A percentile compares a stretch with the other conserved stretches of the same genome.
These are phyloP conservation scores for Ananas comosus DNA, from an alignment of 176 grass and related monocot species.

Conservation along the genomic window DNA sequence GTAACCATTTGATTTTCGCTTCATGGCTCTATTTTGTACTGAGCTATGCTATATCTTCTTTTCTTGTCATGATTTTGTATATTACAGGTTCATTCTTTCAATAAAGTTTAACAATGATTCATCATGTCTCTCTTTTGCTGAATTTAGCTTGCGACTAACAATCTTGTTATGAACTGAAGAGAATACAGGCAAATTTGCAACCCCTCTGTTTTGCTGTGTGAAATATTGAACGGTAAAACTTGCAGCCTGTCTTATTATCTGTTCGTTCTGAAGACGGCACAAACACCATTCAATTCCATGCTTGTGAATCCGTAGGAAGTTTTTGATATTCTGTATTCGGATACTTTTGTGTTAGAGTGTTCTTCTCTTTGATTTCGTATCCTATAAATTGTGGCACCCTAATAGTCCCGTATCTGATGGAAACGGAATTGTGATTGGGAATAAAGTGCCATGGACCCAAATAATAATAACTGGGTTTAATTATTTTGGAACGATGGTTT, in stretches of 20 bases:
- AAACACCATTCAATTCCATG: neutral
- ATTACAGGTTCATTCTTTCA: neutral
- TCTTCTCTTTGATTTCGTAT: constrained; percentile 3
- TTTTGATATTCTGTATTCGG: constrained; percentile 11
- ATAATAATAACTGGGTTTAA: too few relatives aligned
- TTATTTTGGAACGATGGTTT: too few relatives aligned
- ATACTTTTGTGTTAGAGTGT: constrained; percentile 8
- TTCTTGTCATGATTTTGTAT: neutral
- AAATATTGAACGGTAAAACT: neutral
- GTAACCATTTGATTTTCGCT: constrained; percentile 15
- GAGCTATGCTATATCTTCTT: constrained; percentile 9
- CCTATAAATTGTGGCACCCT: too few relatives aligned
- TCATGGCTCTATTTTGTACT: constrained; percentile 8
- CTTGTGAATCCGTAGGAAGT: constrained; percentile 3
- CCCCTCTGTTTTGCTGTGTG: neutral
- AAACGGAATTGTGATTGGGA: too few relatives aligned
- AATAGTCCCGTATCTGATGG: too few relatives aligned
- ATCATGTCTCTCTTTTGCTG: neutral
- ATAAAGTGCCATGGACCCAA: too few relatives aligned
- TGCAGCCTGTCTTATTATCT: constrained; percentile 8
- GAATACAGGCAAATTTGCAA: neutral
- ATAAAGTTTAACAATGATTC: neutral
- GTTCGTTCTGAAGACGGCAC: constrained; percentile 1
- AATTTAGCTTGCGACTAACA: neutral
- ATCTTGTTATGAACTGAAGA: neutral